These are phyloP conservation scores for Coniella lustricola DNA, from an alignment of 2,329 filamentous ascomycete genomes.

Conservation along the genomic window DNA sequence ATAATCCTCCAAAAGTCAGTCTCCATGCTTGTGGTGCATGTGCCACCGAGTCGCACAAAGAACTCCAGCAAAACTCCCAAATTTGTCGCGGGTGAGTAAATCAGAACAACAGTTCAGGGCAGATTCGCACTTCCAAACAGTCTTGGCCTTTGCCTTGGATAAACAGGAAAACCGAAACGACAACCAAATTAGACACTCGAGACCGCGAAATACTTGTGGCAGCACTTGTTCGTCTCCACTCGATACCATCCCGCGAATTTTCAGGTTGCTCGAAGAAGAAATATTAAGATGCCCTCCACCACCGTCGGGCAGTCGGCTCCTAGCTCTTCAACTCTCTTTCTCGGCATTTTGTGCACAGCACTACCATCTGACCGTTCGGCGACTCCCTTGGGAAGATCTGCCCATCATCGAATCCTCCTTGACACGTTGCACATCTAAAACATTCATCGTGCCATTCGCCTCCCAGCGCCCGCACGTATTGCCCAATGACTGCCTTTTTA, in stretches of 20 bases:
- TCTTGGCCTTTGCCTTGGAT: too few species aligned
- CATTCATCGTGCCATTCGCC: slow-evolving; percentile 91
- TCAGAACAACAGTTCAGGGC: too few species aligned
- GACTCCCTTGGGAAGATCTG: slow-evolving; percentile 57
- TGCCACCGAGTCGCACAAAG: too few species aligned
- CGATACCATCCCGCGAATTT: too few species aligned
- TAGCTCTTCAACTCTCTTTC: slow-evolving; percentile 50
- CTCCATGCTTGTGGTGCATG: too few species aligned
- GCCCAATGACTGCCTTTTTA: slow-evolving; percentile 74
- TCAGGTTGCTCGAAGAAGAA: too few species aligned
- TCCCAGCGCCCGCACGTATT: slow-evolving; percentile 83
- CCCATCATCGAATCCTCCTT: slow-evolving; percentile 55
- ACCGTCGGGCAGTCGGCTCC: background rate
- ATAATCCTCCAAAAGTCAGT: background rate
- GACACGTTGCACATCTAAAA: slow-evolving; percentile 69
- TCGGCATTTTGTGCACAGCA: slow-evolving; percentile 56
- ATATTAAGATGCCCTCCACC: background rate
- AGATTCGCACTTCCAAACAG: too few species aligned
- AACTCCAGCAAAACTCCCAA: too few species aligned
- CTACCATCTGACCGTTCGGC: slow-evolving; percentile 38
- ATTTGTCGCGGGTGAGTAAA: too few species aligned
- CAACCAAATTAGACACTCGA: background rate
- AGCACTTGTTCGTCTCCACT: too few species aligned
- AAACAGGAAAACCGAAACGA: background rate
- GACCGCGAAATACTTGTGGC: too few species aligned